Evolutionary conservation across 768 basidiomycete genomes (phyloP).

Genomic region (Xerocomus brunneocitrinus): DNA sequence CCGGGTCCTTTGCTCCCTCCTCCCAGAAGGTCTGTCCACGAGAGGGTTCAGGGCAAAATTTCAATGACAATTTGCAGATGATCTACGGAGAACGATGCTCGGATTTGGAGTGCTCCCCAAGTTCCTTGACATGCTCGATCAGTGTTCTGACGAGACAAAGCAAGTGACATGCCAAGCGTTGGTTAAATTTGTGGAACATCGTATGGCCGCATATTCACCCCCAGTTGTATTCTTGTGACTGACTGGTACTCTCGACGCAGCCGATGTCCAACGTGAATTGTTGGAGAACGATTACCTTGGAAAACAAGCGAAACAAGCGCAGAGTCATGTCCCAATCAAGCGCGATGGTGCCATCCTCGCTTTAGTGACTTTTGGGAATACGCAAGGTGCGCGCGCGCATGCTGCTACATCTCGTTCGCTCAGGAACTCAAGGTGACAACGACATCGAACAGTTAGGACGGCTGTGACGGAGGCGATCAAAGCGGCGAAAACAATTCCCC

Average conservation of each 20-base stretch:
- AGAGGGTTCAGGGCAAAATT: neutral
- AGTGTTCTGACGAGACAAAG: conserved; percentile 19
- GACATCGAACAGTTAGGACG: neutral
- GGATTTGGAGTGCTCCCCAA: conserved; percentile 8
- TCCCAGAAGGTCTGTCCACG: conserved; percentile 16
- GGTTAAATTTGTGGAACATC: conserved; percentile 13
- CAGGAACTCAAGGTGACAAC: neutral
- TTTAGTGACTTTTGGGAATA: conserved; percentile 13
- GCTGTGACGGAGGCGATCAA: conserved; percentile 15
- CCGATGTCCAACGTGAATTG: conserved; percentile 6
- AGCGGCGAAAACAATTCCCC: conserved; percentile 8
- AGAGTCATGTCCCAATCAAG: conserved; percentile 4
- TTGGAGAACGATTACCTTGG: conserved; percentile 1
- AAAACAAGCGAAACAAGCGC: conserved; percentile 15
- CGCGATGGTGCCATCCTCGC: conserved; percentile 17
- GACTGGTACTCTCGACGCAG: conserved; percentile 2
- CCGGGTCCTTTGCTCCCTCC: conserved; percentile 22
- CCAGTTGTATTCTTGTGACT: neutral
- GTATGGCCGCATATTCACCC: conserved; percentile 5
- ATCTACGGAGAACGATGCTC: conserved; percentile 19
- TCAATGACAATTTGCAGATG: conserved; percentile 11
- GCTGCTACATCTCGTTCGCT: neutral
- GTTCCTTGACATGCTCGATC: conserved; percentile 19
- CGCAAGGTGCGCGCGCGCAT: neutral
- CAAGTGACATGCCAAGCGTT: conserved; percentile 11